Percentiles rank a stretch among this genome's conserved stretches.
Conservation (phyloP, 1,284 basidiomycete species). For the Bjerkandera adusta region DNA sequence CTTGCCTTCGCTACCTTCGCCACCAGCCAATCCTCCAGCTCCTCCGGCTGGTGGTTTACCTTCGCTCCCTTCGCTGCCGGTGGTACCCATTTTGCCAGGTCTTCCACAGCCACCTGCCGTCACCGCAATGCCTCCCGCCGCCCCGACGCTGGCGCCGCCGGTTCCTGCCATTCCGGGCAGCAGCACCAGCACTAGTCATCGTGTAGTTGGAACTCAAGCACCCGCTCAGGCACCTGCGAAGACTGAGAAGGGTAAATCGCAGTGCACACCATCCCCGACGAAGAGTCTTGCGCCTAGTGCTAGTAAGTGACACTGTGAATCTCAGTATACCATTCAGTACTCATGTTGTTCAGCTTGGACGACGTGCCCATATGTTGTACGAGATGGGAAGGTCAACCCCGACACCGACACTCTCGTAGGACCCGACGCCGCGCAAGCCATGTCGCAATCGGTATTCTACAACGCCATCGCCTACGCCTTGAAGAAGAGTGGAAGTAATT, state of each 20-base stretch:
- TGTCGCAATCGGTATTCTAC: constrained; percentile 62
- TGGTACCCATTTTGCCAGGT: too few species aligned
- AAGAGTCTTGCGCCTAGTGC: constrained; percentile 34
- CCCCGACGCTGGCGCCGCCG: constrained; percentile 11
- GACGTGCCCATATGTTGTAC: constrained; percentile 55
- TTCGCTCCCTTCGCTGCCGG: too few species aligned
- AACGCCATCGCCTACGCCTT: constrained; percentile 58
- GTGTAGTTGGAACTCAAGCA: constrained; percentile 25
- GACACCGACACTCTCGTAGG: constrained; percentile 57
- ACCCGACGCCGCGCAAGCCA: constrained; percentile 47
- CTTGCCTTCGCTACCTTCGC: too few species aligned
- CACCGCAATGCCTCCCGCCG: constrained; percentile 6
- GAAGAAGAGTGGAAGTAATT: constrained; percentile 36
- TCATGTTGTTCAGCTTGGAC: constrained; percentile 47
- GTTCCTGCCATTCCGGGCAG: constrained; percentile 15
- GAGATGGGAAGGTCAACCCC: constrained; percentile 69
- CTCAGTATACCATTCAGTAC: not conserved
- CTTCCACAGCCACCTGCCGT: not conserved
- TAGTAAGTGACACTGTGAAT: constrained; percentile 14
- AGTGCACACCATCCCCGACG: constrained; percentile 38
- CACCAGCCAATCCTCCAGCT: too few species aligned
- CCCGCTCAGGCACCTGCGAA: constrained; percentile 30
- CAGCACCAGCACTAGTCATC: constrained; percentile 10
- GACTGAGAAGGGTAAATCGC: constrained; percentile 19
- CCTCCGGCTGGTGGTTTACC: too few species aligned